These are phyloP conservation scores for Hypoxylon subgilvum DNA, from an alignment of 495 filamentous ascomycete genomes.

Conservation along the genomic window DNA sequence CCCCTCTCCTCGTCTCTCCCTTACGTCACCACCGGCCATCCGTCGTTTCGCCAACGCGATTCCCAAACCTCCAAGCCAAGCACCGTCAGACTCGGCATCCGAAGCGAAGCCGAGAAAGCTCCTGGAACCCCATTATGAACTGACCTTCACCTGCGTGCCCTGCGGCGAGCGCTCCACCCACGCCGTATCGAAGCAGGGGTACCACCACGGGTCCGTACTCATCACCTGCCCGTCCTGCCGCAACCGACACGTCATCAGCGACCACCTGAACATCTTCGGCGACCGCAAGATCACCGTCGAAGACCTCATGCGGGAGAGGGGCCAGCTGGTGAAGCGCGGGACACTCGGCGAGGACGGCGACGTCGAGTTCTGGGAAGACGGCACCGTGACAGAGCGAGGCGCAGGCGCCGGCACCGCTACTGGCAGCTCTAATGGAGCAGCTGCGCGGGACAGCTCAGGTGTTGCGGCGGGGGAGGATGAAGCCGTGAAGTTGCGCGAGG, in stretches of 20 bases:
- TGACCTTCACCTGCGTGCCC: conserved; percentile 91
- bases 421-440: not conserved
- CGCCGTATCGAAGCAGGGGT: conserved; percentile 86
- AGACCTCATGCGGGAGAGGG: conserved; percentile 70
- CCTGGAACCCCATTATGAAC: conserved; percentile 72
- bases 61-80: conserved; percentile 41
- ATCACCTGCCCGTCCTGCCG: conserved; percentile 85
- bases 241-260: conserved; percentile 86
- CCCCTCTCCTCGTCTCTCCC: conserved; percentile 21
- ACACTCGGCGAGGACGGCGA: conserved; percentile 62
- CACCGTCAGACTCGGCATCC: conserved; percentile 34
- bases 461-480: conserved; percentile 7
- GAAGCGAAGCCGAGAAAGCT: conserved; percentile 25
- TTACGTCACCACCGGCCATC: conserved; percentile 19
- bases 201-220: conserved; percentile 84
- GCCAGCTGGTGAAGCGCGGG: conserved; percentile 68
- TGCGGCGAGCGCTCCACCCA: conserved; percentile 78
- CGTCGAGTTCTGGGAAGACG: conserved; percentile 74
- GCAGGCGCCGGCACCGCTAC: not conserved
- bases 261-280: conserved; percentile 82
- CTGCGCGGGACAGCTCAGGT: not conserved
- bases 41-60: conserved; percentile 46
- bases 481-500: conserved; percentile 13
- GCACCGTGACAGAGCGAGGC: conserved; percentile 40
- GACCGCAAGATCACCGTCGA: conserved; percentile 71